Evolutionary conservation across 306 rosid species (phyloP).

Genomic region (Glycine latifolia): DNA sequence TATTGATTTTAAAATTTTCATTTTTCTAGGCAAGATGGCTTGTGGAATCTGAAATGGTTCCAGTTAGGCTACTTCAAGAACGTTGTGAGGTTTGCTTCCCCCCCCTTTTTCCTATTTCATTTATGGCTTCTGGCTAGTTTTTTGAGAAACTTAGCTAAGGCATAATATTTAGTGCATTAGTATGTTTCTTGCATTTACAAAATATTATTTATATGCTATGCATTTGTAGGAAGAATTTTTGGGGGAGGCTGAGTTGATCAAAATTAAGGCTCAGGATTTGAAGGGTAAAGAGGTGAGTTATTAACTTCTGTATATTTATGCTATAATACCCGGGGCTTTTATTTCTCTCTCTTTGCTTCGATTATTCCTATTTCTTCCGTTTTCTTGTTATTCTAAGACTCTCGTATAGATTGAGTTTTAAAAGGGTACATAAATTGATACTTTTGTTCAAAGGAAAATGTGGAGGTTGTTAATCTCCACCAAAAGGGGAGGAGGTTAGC

Average conservation of each 20-base stretch:
- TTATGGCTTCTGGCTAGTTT: conserved; percentile 39
- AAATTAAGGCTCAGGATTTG: conserved; percentile 94
- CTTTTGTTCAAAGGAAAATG: conserved; percentile 14
- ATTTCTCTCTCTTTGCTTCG: conserved; percentile 8
- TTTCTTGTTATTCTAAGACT: background rate
- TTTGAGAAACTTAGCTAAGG: conserved; percentile 8
- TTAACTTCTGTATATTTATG: conserved; percentile 21
- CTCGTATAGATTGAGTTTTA: conserved; percentile 8
- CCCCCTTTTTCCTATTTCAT: conserved; percentile 9
- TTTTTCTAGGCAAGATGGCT: conserved; percentile 88
- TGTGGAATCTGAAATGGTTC: conserved; percentile 85
- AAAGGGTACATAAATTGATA: background rate
- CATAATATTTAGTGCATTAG: conserved; percentile 19
- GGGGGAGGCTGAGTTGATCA: conserved; percentile 96
- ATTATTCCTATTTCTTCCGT: background rate
- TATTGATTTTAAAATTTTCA: conserved; percentile 16
- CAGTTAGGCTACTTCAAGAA: conserved; percentile 89
- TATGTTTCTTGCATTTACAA: conserved; percentile 25
- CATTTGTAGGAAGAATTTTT: conserved; percentile 88
- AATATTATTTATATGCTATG: conserved; percentile 26
- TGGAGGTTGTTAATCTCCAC: conserved; percentile 13
- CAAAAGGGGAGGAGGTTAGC: conserved; percentile 15
- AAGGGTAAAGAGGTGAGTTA: conserved; percentile 92
- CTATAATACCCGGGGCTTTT: conserved; percentile 10
- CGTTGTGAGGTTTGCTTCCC: conserved; percentile 85